Percentiles rank a stretch among this genome's conserved stretches.
phyloP scores from a whole-genome alignment of 2,329 filamentous ascomycete genomes.

The Hypoxylon sp. region DNA sequence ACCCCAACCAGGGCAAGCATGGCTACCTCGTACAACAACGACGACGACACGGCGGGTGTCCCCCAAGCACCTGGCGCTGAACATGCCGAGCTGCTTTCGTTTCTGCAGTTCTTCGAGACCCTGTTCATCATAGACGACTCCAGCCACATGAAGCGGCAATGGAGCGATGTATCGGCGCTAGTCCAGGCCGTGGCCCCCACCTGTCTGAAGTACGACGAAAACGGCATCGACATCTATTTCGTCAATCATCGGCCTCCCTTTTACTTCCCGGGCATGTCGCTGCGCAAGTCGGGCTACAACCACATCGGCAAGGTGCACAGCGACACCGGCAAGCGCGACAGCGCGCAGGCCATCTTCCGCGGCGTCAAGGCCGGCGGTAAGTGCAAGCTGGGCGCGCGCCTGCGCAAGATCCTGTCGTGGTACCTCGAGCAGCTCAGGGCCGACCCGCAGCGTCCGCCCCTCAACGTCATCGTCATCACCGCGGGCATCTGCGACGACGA shows the following conservation, averaged over 20 bases:
- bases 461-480: slow-evolving; percentile 49
- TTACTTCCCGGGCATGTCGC: slow-evolving; percentile 43
- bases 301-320: slow-evolving; percentile 44
- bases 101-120: slow-evolving; percentile 43
- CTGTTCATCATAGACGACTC: slow-evolving; percentile 44
- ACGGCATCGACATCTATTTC: slow-evolving; percentile 45
- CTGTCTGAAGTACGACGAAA: slow-evolving; percentile 43
- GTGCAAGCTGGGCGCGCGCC: slow-evolving; percentile 47
- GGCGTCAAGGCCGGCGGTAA: slow-evolving; percentile 45
- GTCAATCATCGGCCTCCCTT: slow-evolving; percentile 41
- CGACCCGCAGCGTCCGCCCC: slow-evolving; percentile 45
- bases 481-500: slow-evolving; percentile 43
- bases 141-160: slow-evolving; percentile 42
- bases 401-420: slow-evolving; percentile 46
- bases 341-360: slow-evolving; percentile 44
- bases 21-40: slow-evolving; percentile 40
- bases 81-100: slow-evolving; percentile 41
- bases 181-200: slow-evolving; percentile 42
- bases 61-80: slow-evolving; percentile 35
- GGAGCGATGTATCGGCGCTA: slow-evolving; percentile 42
- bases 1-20: slow-evolving; percentile 5
- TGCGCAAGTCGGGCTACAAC: slow-evolving; percentile 47
- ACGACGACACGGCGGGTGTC: slow-evolving; percentile 42
- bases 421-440: slow-evolving; percentile 47
- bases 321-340: slow-evolving; percentile 43